A percentile compares a stretch with the other conserved stretches of the same genome.
Conservation (phyloP, 2,329 filamentous ascomycete genomes). For the Aspergillus persii region DNA sequence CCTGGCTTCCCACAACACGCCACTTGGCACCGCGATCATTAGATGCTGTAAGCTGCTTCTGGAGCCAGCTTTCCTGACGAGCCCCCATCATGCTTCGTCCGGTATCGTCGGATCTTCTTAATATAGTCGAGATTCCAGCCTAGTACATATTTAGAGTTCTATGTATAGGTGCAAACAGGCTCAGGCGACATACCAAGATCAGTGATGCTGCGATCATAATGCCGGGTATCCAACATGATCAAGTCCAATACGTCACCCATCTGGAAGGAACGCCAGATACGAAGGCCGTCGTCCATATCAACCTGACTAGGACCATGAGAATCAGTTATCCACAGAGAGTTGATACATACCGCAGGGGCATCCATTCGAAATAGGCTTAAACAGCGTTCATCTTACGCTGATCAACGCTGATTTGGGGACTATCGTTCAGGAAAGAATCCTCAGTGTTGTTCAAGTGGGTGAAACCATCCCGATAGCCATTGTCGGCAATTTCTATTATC, state of each 20-base stretch:
- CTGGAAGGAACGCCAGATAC: slow-evolving; percentile 66
- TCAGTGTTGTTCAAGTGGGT: slow-evolving; percentile 65
- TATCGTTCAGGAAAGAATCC: slow-evolving; percentile 60
- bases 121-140: slow-evolving; percentile 64
- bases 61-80: slow-evolving; percentile 74
- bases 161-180: neutral
- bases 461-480: slow-evolving; percentile 63
- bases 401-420: slow-evolving; percentile 61
- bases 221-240: slow-evolving; percentile 66
- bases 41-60: slow-evolving; percentile 57
- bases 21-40: slow-evolving; percentile 65
- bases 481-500: slow-evolving; percentile 57
- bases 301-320: slow-evolving; percentile 48
- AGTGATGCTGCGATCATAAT: slow-evolving; percentile 67
- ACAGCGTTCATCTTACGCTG: slow-evolving; percentile 73
- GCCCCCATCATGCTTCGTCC: slow-evolving; percentile 68
- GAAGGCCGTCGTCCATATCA: slow-evolving; percentile 67
- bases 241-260: slow-evolving; percentile 66
- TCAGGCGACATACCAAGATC: slow-evolving; percentile 26
- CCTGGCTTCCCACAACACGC: slow-evolving; percentile 70
- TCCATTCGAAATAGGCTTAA: slow-evolving; percentile 68
- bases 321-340: slow-evolving; percentile 17
- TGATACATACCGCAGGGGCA: slow-evolving; percentile 50
- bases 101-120: slow-evolving; percentile 62
- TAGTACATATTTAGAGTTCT: slow-evolving; percentile 12